phyloP scores from a whole-genome alignment of 2,329 filamentous ascomycete genomes.

The Ceratocystiopsis minuta region DNA sequence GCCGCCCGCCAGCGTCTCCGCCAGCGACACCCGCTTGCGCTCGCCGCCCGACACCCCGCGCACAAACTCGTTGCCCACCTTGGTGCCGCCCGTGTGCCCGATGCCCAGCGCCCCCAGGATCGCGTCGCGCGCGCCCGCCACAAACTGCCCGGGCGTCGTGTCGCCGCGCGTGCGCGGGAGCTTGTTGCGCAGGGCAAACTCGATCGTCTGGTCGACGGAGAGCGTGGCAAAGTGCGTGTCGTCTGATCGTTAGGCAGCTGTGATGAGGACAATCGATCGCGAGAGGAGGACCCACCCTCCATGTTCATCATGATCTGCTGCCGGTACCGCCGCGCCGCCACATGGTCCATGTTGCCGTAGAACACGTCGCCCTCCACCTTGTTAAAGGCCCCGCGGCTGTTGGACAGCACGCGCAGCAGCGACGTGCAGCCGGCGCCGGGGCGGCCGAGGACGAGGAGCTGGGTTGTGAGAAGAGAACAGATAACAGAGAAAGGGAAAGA shows the following conservation, averaged over 20 bases:
- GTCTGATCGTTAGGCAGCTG: no score
- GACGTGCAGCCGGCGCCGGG: constrained; percentile 40
- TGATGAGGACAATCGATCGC: no score
- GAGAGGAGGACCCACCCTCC: constrained; percentile 26
- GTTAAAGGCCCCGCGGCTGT: constrained; percentile 47
- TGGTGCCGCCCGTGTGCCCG: constrained; percentile 46
- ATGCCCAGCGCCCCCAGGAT: constrained; percentile 53
- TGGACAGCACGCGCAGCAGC: constrained; percentile 45
- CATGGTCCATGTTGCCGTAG: constrained; percentile 32
- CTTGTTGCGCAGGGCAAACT: constrained; percentile 47
- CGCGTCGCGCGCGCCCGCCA: constrained; percentile 36
- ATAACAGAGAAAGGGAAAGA: no score
- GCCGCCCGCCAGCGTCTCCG: constrained; percentile 42
- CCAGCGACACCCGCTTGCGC: constrained; percentile 57
- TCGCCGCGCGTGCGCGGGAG: constrained; percentile 17
- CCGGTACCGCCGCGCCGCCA: constrained; percentile 22
- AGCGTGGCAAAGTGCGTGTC: constrained; percentile 53
- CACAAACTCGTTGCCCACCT: constrained; percentile 49
- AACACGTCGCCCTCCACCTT: constrained; percentile 46
- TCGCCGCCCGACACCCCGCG: constrained; percentile 45
- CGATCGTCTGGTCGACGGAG: constrained; percentile 47
- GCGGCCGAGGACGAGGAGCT: constrained; percentile 28
- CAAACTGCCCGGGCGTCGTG: constrained; percentile 23
- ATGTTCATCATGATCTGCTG: constrained; percentile 37
- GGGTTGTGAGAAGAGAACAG: not conserved